A percentile compares a stretch with the other conserved stretches of the same genome.
Evolutionary conservation across 805 yeast species (phyloP).

Genomic region (Yamadazyma akitaensis): DNA sequence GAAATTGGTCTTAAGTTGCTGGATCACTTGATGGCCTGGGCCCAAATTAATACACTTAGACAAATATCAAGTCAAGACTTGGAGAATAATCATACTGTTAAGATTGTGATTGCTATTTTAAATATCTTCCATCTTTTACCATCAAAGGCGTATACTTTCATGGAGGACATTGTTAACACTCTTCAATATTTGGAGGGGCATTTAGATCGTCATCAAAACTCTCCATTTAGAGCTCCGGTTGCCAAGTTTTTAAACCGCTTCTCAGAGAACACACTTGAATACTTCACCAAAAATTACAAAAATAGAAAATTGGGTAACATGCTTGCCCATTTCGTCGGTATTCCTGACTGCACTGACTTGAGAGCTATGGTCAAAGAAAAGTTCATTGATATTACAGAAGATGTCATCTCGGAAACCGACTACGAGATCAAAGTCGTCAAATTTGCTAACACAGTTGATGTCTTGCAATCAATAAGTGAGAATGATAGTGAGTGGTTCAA

Average conservation of each 20-base stretch:
- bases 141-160: conserved; percentile 84
- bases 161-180: conserved; percentile 80
- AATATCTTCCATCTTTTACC: conserved; percentile 91
- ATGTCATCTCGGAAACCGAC: conserved; percentile 46
- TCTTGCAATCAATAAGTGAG: conserved; percentile 51
- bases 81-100: conserved; percentile 74
- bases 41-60: conserved; percentile 74
- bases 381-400: conserved; percentile 45
- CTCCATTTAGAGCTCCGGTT: conserved; percentile 90
- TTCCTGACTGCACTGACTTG: conserved; percentile 53
- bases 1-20: conserved; percentile 92
- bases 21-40: conserved; percentile 95
- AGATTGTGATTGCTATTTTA: conserved; percentile 83
- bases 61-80: conserved; percentile 77
- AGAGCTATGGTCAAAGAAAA: conserved; percentile 54
- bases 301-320: conserved; percentile 63
- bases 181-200: conserved; percentile 76
- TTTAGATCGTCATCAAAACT: conserved; percentile 75
- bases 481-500: conserved; percentile 59
- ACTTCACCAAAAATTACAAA: conserved; percentile 63
- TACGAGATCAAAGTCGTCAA: conserved; percentile 57
- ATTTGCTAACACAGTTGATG: conserved; percentile 70
- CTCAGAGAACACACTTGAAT: conserved; percentile 67
- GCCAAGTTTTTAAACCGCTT: conserved; percentile 84
- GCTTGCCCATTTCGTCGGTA: conserved; percentile 61